Percentiles rank a stretch among this genome's conserved stretches.
phyloP scores from a whole-genome alignment of 2,329 filamentous ascomycete genomes.

The Dactylonectria estremocensis region DNA sequence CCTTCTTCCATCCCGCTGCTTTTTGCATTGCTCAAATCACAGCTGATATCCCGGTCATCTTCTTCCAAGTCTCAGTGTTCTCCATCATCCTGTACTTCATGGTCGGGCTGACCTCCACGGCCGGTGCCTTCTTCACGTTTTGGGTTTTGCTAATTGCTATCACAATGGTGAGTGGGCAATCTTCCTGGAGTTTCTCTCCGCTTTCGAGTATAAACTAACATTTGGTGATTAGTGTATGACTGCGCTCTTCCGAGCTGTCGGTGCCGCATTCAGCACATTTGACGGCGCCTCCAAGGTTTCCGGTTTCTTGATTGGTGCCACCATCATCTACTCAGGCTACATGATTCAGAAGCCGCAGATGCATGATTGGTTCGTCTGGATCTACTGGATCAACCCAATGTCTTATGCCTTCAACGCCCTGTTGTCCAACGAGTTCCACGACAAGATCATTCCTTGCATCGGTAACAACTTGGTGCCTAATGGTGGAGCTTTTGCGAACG shows the following conservation, averaged over 20 bases:
- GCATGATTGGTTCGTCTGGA: conserved; percentile 75
- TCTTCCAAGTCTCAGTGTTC: conserved; percentile 73
- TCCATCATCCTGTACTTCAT: conserved; percentile 75
- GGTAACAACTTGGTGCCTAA: conserved; percentile 65
- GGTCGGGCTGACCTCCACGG: conserved; percentile 68
- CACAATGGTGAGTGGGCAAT: conserved; percentile 61
- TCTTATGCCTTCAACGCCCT: conserved; percentile 80
- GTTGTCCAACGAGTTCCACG: conserved; percentile 80
- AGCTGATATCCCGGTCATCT: conserved; percentile 68
- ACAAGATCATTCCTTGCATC: conserved; percentile 66
- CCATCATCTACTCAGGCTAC: conserved; percentile 76
- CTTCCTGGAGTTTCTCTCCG: not conserved
- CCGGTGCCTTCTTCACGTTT: conserved; percentile 73
- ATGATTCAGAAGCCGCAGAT: conserved; percentile 74
- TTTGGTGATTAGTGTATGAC: conserved; percentile 63
- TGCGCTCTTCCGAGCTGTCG: conserved; percentile 70
- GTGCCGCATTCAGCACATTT: conserved; percentile 69
- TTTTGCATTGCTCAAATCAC: conserved; percentile 72
- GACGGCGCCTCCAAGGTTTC: conserved; percentile 73
- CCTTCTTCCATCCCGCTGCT: conserved; percentile 70
- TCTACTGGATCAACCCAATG: conserved; percentile 77
- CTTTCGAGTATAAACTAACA: conserved; percentile 20
- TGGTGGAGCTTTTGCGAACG: conserved; percentile 63
- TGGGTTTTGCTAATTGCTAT: conserved; percentile 68
- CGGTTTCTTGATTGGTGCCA: conserved; percentile 64